These are phyloP conservation scores for Tetracentron sinense DNA, from an alignment of 164 flowering plant species.

Conservation along the genomic window DNA sequence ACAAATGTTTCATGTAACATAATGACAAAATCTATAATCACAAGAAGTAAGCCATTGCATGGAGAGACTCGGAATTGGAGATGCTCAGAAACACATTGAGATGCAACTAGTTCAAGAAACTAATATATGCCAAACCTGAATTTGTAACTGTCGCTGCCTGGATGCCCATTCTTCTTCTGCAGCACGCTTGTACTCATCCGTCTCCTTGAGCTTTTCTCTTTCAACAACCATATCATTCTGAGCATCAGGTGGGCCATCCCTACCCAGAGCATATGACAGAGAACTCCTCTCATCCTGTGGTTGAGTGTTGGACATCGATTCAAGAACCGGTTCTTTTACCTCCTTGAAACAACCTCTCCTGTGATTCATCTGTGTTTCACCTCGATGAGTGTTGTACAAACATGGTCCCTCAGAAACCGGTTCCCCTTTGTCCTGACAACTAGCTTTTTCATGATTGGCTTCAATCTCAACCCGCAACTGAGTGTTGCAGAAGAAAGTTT, in stretches of 20 bases:
- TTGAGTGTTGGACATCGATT: neutral
- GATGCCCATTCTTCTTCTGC: conserved; percentile 77
- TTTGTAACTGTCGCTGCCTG: conserved; percentile 55
- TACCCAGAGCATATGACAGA: conserved; percentile 5
- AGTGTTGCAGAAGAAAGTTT: neutral
- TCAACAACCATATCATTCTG: conserved; percentile 37
- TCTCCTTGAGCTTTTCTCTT: conserved; percentile 76
- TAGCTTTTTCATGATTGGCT: neutral
- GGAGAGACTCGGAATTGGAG: too few species aligned
- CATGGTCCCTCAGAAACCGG: neutral
- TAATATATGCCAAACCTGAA: conserved; percentile 73
- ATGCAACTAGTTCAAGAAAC: neutral
- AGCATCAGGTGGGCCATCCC: conserved; percentile 9
- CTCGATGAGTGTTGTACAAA: too few species aligned
- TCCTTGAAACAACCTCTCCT: neutral
- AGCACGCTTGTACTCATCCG: conserved; percentile 73
- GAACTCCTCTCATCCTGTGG: neutral
- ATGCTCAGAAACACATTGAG: neutral
- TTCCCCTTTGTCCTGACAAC: conserved; percentile 9
- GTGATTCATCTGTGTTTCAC: conserved; percentile 6
- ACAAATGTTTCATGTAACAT: neutral
- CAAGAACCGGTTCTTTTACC: too few species aligned
- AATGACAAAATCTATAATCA: neutral
- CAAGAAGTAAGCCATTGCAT: neutral
- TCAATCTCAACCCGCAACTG: neutral